phyloP scores from a whole-genome alignment of 257 asterid species.

The Oldenlandia corymbosa region DNA sequence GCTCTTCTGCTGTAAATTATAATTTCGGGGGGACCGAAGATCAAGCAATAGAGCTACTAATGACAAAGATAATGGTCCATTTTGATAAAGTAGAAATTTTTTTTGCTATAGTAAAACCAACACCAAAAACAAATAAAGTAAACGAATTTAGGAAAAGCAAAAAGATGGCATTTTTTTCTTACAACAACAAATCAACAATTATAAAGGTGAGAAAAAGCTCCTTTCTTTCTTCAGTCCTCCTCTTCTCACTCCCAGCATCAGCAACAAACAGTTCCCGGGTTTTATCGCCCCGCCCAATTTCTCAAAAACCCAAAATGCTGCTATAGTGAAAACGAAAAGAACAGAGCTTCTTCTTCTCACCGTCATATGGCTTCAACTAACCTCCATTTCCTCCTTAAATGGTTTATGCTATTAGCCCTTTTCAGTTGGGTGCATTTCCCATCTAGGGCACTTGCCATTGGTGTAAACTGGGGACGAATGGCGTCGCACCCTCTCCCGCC shows the following conservation, averaged over 20 bases:
- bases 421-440: slow-evolving; percentile 7
- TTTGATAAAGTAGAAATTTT: no score
- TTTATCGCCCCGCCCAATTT: background rate
- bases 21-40: no score
- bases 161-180: no score
- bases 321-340: background rate
- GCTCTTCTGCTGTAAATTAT: no score
- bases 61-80: no score
- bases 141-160: no score
- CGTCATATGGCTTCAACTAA: slow-evolving; percentile 23
- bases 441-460: slow-evolving; percentile 34
- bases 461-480: slow-evolving; percentile 85
- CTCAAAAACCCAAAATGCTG: slow-evolving; percentile 8
- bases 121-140: no score
- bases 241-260: background rate
- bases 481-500: slow-evolving; percentile 82
- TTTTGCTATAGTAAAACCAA: no score
- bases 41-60: no score
- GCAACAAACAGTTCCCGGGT: background rate
- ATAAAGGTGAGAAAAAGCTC: no score
- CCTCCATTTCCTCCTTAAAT: slow-evolving; percentile 8
- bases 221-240: background rate
- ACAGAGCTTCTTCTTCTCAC: background rate
- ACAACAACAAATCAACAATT: no score
- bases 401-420: slow-evolving; percentile 4